These are phyloP conservation scores for Eucalyptus marginata DNA, from an alignment of 345 rosid species.

Conservation along the genomic window DNA sequence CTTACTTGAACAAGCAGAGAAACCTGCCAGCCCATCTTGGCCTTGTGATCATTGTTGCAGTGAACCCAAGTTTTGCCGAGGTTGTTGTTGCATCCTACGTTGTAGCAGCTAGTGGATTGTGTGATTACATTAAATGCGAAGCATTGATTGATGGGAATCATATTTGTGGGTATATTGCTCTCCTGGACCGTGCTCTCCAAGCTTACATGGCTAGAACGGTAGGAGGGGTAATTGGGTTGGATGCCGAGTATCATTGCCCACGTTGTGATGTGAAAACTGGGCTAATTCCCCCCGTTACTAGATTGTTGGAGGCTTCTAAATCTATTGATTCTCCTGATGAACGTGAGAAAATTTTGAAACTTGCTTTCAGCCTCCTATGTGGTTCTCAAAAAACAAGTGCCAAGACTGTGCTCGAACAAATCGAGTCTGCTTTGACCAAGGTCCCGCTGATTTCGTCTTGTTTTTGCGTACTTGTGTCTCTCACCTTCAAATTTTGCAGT, in stretches of 20 bases:
- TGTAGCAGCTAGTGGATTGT: slow-evolving; percentile 44
- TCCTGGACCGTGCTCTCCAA: slow-evolving; percentile 64
- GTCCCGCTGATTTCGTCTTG: slow-evolving; percentile 10
- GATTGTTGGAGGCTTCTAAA: slow-evolving; percentile 42
- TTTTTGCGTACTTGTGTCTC: not conserved
- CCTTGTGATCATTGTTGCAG: slow-evolving; percentile 77
- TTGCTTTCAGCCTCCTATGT: slow-evolving; percentile 48
- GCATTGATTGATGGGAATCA: slow-evolving; percentile 34
- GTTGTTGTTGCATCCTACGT: slow-evolving; percentile 82
- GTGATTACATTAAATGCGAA: slow-evolving; percentile 62
- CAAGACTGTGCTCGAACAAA: slow-evolving; percentile 24
- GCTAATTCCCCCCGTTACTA: slow-evolving; percentile 50
- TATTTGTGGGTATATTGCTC: slow-evolving; percentile 75
- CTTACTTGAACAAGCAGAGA: slow-evolving; percentile 15
- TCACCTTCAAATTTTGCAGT: not conserved
- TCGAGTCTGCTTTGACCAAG: slow-evolving; percentile 44
- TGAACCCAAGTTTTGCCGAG: slow-evolving; percentile 60
- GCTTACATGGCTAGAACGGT: slow-evolving; percentile 76
- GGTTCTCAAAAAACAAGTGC: slow-evolving; percentile 43
- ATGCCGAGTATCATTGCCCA: slow-evolving; percentile 74
- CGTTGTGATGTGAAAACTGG: slow-evolving; percentile 65
- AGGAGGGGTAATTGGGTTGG: slow-evolving; percentile 76
- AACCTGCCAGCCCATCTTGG: slow-evolving; percentile 16
- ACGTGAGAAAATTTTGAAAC: slow-evolving; percentile 6
- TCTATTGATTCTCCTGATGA: slow-evolving; percentile 35